phyloP scores from a whole-genome alignment of 805 yeast genomes.

The Nakazawaea populi region DNA sequence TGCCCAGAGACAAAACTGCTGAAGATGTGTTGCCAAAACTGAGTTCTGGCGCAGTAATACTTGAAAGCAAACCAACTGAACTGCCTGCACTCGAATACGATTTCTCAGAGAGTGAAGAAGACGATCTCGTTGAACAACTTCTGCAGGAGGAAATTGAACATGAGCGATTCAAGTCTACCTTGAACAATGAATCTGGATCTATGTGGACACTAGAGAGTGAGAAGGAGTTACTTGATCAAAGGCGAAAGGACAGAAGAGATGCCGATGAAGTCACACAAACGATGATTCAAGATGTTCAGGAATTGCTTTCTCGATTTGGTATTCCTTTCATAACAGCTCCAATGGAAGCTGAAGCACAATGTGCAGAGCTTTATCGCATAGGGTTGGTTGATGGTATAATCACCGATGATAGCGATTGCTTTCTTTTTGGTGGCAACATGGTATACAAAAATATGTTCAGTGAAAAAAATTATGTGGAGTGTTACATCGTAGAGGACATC shows the following conservation, averaged over 20 bases:
- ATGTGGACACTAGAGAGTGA: slow-evolving; percentile 34
- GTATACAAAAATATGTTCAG: slow-evolving; percentile 92
- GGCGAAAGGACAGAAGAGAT: slow-evolving; percentile 69
- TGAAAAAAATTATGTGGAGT: slow-evolving; percentile 88
- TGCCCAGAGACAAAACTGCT: neutral
- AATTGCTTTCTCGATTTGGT: slow-evolving; percentile 79
- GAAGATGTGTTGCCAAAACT: neutral
- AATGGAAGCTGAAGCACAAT: slow-evolving; percentile 98
- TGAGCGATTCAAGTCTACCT: slow-evolving; percentile 46
- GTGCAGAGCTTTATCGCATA: slow-evolving; percentile 70
- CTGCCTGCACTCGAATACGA: slow-evolving; percentile 41
- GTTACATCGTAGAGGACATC: slow-evolving; percentile 59
- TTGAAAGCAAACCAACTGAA: neutral
- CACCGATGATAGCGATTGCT: slow-evolving; percentile 97
- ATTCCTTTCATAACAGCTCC: slow-evolving; percentile 95
- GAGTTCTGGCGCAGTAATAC: neutral
- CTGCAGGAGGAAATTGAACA: slow-evolving; percentile 70
- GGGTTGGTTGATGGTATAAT: slow-evolving; percentile 88
- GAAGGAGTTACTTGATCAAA: slow-evolving; percentile 50
- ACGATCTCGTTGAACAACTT: slow-evolving; percentile 54
- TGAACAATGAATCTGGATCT: slow-evolving; percentile 20
- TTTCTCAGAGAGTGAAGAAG: slow-evolving; percentile 76
- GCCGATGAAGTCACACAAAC: slow-evolving; percentile 84
- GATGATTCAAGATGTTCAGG: slow-evolving; percentile 91
- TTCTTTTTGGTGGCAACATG: slow-evolving; percentile 80